Percentiles rank a stretch among this genome's conserved stretches.
Evolutionary conservation across 192 early-diverging fungal genomes (phyloP).

Genomic region (Rhizoclosmatium globosum): DNA sequence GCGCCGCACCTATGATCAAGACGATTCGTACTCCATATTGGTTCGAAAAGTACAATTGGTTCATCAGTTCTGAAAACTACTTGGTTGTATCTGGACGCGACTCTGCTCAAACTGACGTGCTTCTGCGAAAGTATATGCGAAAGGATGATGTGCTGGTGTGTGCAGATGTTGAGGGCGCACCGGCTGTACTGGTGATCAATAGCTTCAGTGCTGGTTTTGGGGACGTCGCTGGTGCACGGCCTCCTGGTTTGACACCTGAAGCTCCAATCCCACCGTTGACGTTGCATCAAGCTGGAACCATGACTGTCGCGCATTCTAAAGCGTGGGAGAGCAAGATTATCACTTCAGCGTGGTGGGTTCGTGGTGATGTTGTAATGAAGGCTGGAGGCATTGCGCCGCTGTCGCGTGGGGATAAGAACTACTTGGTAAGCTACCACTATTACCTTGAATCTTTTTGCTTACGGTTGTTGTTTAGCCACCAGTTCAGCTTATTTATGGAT

Average conservation of each 20-base stretch:
- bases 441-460: too few species aligned
- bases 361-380: too few species aligned
- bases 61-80: conserved; percentile 90
- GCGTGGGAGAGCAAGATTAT: too few species aligned
- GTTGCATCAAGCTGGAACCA: conserved; percentile 92
- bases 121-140: conserved; percentile 58
- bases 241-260: conserved; percentile 32
- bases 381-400: too few species aligned
- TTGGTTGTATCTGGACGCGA: conserved; percentile 94
- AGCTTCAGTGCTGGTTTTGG: conserved; percentile 71
- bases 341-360: too few species aligned
- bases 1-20: conserved; percentile 78
- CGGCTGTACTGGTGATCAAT: conserved; percentile 91
- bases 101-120: conserved; percentile 37
- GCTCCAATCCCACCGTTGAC: conserved; percentile 85
- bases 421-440: too few species aligned
- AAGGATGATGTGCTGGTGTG: conserved; percentile 89
- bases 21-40: conserved; percentile 92
- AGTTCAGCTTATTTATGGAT: too few species aligned
- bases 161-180: conserved; percentile 92
- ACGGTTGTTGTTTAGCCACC: too few species aligned
- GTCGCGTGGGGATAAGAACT: too few species aligned
- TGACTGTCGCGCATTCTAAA: too few species aligned
- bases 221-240: neutral
- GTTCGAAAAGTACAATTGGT: conserved; percentile 99